Evolutionary conservation across 202 grass and related monocot species (phyloP).

Genomic region (Elaeis oleifera): DNA sequence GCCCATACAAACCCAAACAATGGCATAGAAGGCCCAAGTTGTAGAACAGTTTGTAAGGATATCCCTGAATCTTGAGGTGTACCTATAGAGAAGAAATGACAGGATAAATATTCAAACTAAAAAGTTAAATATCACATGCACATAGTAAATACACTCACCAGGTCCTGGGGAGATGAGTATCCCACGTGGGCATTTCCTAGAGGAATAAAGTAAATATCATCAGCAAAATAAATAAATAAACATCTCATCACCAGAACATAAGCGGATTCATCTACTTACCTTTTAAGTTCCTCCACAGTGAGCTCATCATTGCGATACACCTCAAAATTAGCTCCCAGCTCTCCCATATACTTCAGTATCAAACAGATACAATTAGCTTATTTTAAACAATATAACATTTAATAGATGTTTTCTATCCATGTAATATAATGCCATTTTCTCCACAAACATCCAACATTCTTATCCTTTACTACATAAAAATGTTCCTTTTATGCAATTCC

Average conservation of each 20-base stretch:
- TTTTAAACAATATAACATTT: no score
- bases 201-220: constrained; percentile 16
- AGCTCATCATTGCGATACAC: constrained; percentile 92
- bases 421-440: no score
- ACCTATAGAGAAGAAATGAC: constrained; percentile 33
- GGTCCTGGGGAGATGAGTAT: constrained; percentile 97
- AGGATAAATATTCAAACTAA: constrained; percentile 3
- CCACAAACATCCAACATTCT: no score
- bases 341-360: constrained; percentile 71
- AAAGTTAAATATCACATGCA: neutral
- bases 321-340: constrained; percentile 80
- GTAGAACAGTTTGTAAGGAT: constrained; percentile 75
- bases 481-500: no score
- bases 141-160: constrained; percentile 30
- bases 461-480: no score
- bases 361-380: constrained; percentile 12
- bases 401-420: no score
- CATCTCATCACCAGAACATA: constrained; percentile 20
- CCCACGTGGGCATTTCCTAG: constrained; percentile 69
- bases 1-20: constrained; percentile 97
- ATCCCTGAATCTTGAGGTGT: constrained; percentile 92
- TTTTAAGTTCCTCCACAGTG: constrained; percentile 82
- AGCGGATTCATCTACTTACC: constrained; percentile 4
- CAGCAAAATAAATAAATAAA: constrained; percentile 1
- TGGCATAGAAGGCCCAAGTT: constrained; percentile 78